Evolutionary conservation across 176 grass and related monocot genomes (phyloP).

Genomic region (Oryza brachyantha): DNA sequence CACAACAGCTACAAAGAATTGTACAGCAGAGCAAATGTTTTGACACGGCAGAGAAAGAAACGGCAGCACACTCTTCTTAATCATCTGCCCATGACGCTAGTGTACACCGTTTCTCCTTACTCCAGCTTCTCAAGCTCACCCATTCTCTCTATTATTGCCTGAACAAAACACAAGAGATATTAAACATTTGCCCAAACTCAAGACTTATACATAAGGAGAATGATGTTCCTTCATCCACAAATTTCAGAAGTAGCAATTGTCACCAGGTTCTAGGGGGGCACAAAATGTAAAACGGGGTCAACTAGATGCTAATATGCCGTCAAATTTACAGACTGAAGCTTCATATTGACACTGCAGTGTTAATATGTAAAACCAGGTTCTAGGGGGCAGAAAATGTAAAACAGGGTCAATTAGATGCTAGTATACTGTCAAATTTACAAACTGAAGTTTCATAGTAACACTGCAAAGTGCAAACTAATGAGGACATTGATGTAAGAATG

Average conservation of each 20-base stretch:
- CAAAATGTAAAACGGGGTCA: background rate
- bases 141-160: slow-evolving; percentile 70
- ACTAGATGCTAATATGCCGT: background rate
- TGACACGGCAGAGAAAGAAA: background rate
- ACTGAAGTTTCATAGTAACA: background rate
- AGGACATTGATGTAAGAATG: background rate
- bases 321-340: background rate
- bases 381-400: background rate
- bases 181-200: background rate
- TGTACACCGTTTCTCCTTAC: slow-evolving; percentile 30
- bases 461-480: background rate
- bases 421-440: background rate
- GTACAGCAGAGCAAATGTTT: background rate
- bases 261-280: background rate
- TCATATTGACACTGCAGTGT: no score
- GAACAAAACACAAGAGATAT: slow-evolving; percentile 18
- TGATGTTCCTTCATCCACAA: background rate
- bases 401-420: background rate
- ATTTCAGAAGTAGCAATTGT: background rate
- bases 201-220: background rate
- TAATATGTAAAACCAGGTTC: no score
- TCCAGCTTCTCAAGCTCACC: slow-evolving; percentile 62
- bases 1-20: slow-evolving; percentile 43
- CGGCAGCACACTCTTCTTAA: background rate
- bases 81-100: background rate